phyloP scores from a whole-genome alignment of 192 early-diverging fungal species.

The Backusella australiensis region DNA sequence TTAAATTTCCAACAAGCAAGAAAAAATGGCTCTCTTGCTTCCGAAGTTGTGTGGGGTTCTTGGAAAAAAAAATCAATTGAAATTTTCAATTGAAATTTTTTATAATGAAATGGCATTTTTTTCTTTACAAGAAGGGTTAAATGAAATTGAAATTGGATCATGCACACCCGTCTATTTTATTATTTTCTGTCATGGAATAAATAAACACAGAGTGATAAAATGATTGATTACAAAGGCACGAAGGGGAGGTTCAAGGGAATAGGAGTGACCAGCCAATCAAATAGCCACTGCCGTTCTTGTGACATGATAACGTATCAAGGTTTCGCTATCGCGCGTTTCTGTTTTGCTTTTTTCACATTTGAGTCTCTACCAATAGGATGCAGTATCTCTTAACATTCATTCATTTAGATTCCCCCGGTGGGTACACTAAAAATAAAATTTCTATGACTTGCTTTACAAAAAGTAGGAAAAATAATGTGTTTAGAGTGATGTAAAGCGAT shows the following conservation, averaged over 20 bases:
- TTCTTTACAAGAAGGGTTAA: not conserved
- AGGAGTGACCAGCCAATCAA: constrained; percentile 4
- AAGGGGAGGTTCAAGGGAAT: not conserved
- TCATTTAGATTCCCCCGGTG: constrained; percentile 1
- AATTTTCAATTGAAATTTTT: constrained; percentile 1
- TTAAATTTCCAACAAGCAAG: not conserved
- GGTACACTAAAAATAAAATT: not conserved
- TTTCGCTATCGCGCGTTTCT: constrained; percentile 7
- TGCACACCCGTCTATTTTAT: not conserved
- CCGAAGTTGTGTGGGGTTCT: not conserved
- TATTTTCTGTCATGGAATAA: not conserved
- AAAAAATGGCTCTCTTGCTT: not conserved
- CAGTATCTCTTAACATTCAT: not conserved
- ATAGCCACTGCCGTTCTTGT: not conserved
- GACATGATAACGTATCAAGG: constrained; percentile 9
- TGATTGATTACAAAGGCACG: constrained; percentile 9
- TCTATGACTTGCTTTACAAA: constrained; percentile 2
- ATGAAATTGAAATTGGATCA: not conserved
- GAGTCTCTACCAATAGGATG: constrained; percentile 3
- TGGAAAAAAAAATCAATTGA: not conserved
- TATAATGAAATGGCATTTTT: not conserved
- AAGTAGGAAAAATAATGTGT: not conserved
- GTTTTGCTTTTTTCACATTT: constrained; percentile 7
- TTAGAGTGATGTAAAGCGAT: not conserved
- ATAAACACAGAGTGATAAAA: constrained; percentile 3